Conservation (phyloP, 441 rosid species). For the Brassica balearica region DNA sequence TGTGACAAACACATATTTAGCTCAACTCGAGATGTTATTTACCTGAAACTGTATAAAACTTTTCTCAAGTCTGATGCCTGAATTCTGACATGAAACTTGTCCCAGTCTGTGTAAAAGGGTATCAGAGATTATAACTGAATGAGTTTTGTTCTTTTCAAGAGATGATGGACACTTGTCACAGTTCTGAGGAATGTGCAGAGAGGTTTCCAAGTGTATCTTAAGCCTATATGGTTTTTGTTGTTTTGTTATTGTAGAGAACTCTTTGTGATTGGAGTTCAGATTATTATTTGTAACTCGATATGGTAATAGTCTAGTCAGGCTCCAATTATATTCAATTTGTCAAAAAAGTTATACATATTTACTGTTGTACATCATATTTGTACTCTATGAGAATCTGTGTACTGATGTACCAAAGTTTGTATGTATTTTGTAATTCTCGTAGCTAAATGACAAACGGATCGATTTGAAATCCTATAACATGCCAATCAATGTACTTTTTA, state of each 20-base stretch:
- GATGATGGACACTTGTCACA: slow-evolving; percentile 30
- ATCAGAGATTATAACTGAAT: slow-evolving; percentile 18
- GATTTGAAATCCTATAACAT: not conserved
- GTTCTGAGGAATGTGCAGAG: slow-evolving; percentile 21
- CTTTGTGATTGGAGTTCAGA: slow-evolving; percentile 2
- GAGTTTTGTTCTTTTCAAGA: slow-evolving; percentile 28
- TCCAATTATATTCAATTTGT: not conserved
- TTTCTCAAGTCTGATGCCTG: slow-evolving; percentile 28
- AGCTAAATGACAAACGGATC: slow-evolving; percentile 9
- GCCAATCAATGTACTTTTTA: slow-evolving; percentile 7
- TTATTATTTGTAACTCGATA: slow-evolving; percentile 12
- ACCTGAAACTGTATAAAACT: not conserved
- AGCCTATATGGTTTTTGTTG: slow-evolving; percentile 30
- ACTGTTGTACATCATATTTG: not conserved
- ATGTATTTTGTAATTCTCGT: slow-evolving; percentile 1
- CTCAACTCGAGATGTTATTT: not conserved
- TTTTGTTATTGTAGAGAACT: slow-evolving; percentile 18
- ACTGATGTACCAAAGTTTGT: not conserved
- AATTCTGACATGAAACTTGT: slow-evolving; percentile 25
- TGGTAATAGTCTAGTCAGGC: not conserved
- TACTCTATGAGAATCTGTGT: slow-evolving; percentile 9
- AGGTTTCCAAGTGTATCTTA: slow-evolving; percentile 26
- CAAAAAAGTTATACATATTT: not conserved
- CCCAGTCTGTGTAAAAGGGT: slow-evolving; percentile 13
- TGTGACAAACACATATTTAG: slow-evolving; percentile 24